A percentile compares a stretch with the other conserved stretches of the same genome.
Evolutionary conservation across 1,284 basidiomycete genomes (phyloP).

Genomic region (Ceratobasidium sp.): DNA sequence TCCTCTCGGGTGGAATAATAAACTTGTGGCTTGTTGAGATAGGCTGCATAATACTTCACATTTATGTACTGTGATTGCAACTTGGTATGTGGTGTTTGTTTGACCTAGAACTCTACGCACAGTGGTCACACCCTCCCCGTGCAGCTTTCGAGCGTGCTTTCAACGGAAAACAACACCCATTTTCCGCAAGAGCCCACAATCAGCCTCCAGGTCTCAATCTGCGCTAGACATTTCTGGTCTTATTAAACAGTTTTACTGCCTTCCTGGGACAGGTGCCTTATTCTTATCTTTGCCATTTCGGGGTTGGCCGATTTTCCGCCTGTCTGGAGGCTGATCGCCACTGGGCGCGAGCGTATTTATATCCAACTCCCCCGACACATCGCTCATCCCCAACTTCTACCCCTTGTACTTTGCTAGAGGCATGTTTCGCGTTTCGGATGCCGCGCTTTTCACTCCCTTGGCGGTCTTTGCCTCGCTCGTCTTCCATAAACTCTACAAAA

Average conservation of each 20-base stretch:
- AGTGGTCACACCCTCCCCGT: not conserved
- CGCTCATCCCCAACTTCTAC: not conserved
- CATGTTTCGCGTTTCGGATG: not conserved
- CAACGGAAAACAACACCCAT: not conserved
- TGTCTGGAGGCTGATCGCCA: not conserved
- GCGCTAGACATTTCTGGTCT: not conserved
- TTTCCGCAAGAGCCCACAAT: not conserved
- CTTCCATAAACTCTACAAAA: slow-evolving; percentile 12
- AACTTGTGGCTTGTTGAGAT: too few species aligned
- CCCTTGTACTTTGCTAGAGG: not conserved
- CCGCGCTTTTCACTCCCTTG: not conserved
- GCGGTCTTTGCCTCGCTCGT: not conserved
- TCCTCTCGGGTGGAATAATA: too few species aligned
- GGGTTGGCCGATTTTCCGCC: slow-evolving; percentile 14
- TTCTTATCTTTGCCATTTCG: slow-evolving; percentile 7
- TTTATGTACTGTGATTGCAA: not conserved
- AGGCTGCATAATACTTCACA: not conserved
- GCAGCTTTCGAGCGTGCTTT: not conserved
- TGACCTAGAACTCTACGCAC: not conserved
- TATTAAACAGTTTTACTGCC: not conserved
- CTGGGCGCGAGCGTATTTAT: not conserved
- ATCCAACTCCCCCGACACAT: not conserved
- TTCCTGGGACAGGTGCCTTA: not conserved
- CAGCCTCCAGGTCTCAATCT: not conserved
- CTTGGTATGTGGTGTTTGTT: not conserved